Conservation (phyloP, 2,329 filamentous ascomycete species). For the Phyllosticta ampelicida region DNA sequence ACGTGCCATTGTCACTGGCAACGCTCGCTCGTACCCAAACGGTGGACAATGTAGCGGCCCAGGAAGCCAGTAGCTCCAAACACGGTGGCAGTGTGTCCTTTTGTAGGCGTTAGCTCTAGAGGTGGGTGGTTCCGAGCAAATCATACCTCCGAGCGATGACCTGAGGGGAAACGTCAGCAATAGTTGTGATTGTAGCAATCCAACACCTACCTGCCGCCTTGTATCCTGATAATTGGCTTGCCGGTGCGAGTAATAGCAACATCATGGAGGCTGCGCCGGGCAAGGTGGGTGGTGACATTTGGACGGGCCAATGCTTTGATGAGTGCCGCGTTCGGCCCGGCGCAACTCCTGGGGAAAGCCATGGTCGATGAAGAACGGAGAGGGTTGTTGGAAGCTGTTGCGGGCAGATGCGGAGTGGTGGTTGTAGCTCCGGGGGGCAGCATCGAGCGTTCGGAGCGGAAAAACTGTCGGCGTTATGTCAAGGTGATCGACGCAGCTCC, state of each 20-base stretch:
- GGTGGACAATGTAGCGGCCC: constrained; percentile 94
- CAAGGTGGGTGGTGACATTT: constrained; percentile 15
- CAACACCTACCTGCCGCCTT: constrained; percentile 71
- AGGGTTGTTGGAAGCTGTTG: constrained; percentile 30
- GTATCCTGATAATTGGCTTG: constrained; percentile 81
- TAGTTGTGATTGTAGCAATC: neutral
- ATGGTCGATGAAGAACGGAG: constrained; percentile 29
- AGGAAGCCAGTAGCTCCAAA: constrained; percentile 96
- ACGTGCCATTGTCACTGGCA: neutral
- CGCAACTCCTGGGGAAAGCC: constrained; percentile 30
- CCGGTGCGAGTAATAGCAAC: constrained; percentile 89
- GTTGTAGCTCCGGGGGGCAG: constrained; percentile 10
- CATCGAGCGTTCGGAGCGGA: neutral
- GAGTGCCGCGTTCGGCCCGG: constrained; percentile 28
- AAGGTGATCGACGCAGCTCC: constrained; percentile 4
- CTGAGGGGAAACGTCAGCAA: constrained; percentile 34
- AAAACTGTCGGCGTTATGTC: constrained; percentile 4
- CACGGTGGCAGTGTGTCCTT: constrained; percentile 91
- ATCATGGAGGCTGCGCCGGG: constrained; percentile 49
- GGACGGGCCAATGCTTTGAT: constrained; percentile 20
- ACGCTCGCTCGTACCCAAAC: constrained; percentile 53
- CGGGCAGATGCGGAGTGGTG: constrained; percentile 37
- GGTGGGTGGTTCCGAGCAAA: constrained; percentile 10
- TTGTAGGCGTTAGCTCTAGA: constrained; percentile 23
- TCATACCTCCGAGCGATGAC: constrained; percentile 70